Base-by-base conservation (phyloP, 2,329 filamentous ascomycete species). In the Talaromyces funiculosus region DNA sequence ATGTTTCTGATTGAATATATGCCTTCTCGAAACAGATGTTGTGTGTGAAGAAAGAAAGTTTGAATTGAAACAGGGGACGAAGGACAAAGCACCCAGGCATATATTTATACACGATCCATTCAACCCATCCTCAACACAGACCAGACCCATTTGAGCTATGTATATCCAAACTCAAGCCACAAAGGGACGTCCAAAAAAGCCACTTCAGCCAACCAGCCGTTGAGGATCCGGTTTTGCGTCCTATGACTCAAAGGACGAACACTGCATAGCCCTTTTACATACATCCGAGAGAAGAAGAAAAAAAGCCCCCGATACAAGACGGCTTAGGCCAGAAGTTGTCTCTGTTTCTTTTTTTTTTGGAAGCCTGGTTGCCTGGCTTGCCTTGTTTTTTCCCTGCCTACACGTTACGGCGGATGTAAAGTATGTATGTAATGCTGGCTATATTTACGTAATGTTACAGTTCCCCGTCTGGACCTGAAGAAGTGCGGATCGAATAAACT, bases 161-260 rank as follows among this genome's bases (percentile, higher is more conserved):
- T 22, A 31, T 35, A 51, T 33, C 20, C 16, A 35, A 31, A 18
- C 20, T 51, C 47, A 51, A 51, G 47, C 47, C 47, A 51, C 47
- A 51, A 31, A 49, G 14, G 2, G 47, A 33, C 29, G 35, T 31
- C n/a, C 26, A n/a, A 37, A 42, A 26, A 54, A 26, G 18, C 53
- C 53, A 55, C 53, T 20, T n/a, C 35, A 55, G 53, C 53, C 53
- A 55, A 51, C 18, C 29, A 35, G 47, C 47, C 47, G 29, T 51
- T 33, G 9, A 51, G 29, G 29, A 51, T 35, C 29, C 24, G 26
- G 53, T 55, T 40, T 38, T 18, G 20, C 16, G 24, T 26, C 20
- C 51, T 37, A 54, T 54, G 51, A 54, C 53, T 55, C 53, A 55
- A 42, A 31, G 7, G 12, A 18, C 16, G 9, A 49, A 40, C 29